phyloP scores from a whole-genome alignment of 208 protist species.

The Leishmania mexicana region DNA sequence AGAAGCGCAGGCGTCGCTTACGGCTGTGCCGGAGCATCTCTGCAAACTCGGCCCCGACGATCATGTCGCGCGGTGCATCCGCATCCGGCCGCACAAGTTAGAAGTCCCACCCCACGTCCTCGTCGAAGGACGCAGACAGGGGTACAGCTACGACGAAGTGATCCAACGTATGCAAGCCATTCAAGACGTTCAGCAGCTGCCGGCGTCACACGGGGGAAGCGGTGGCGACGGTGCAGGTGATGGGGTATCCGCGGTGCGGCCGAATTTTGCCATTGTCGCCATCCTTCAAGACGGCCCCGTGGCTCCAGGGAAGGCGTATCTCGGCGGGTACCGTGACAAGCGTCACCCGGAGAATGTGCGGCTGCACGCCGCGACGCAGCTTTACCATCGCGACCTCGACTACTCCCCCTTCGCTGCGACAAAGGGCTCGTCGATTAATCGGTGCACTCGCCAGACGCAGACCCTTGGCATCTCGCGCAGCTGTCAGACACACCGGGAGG shows the following conservation, averaged over 20 bases:
- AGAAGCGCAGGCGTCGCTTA: conserved; percentile 20
- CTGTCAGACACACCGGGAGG: conserved; percentile 91
- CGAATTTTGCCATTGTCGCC: conserved; percentile 33
- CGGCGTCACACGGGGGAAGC: conserved; percentile 2
- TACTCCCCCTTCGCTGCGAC: conserved; percentile 59
- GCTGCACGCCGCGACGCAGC: conserved; percentile 93
- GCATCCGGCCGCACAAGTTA: conserved; percentile 44
- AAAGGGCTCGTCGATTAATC: conserved; percentile 15
- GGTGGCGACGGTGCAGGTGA: not conserved
- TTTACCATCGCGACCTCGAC: conserved; percentile 67
- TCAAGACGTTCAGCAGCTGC: conserved; percentile 18
- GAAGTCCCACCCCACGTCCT: conserved; percentile 54
- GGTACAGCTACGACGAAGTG: conserved; percentile 68
- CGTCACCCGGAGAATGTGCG: conserved; percentile 65
- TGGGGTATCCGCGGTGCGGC: not conserved
- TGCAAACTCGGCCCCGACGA: conserved; percentile 40
- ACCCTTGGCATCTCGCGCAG: conserved; percentile 88
- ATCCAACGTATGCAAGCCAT: conserved; percentile 43
- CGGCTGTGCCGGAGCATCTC: conserved; percentile 59
- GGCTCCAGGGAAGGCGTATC: conserved; percentile 71
- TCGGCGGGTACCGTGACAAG: conserved; percentile 93
- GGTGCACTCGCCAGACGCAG: conserved; percentile 89
- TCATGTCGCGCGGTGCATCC: conserved; percentile 53
- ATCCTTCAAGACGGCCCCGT: conserved; percentile 36
- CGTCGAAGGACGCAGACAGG: conserved; percentile 53